phyloP scores from a whole-genome alignment of 2,329 filamentous ascomycete species.

The Sporothrix dimorphospora region DNA sequence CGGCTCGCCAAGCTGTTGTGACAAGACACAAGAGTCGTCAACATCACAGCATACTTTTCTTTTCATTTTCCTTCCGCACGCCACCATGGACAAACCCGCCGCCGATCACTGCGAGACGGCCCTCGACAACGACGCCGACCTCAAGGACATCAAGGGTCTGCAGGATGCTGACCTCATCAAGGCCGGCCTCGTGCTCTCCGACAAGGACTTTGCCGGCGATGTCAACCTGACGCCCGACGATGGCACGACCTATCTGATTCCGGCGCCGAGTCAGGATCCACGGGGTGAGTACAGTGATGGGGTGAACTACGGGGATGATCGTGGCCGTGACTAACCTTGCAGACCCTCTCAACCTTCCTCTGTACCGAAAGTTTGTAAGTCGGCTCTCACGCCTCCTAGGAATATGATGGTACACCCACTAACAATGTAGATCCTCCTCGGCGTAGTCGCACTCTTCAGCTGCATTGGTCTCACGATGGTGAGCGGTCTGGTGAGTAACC shows the following conservation, averaged over 20 bases:
- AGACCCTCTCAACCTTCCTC: constrained; percentile 7
- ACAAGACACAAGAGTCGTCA: not conserved
- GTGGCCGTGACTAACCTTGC: no score
- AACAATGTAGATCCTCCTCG: not conserved
- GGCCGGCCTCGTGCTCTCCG: not conserved
- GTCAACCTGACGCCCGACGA: not conserved
- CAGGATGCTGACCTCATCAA: not conserved
- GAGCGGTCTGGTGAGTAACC: not conserved
- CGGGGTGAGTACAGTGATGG: not conserved
- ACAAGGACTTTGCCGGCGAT: not conserved
- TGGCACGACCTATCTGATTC: constrained; percentile 1
- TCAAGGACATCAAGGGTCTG: not conserved
- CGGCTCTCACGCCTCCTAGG: no score
- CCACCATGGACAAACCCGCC: not conserved
- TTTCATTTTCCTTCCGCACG: not conserved
- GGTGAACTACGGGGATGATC: no score
- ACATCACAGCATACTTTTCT: not conserved
- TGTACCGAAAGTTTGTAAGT: constrained; percentile 4
- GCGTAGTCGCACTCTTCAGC: not conserved
- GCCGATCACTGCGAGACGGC: not conserved
- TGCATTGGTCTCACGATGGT: constrained; percentile 7
- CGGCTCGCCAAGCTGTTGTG: not conserved
- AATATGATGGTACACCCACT: not conserved
- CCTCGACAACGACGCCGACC: not conserved
- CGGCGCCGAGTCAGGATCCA: constrained; percentile 11